These are phyloP conservation scores for Amanita polypyramis DNA, from an alignment of 768 basidiomycete genomes.

Conservation along the genomic window DNA sequence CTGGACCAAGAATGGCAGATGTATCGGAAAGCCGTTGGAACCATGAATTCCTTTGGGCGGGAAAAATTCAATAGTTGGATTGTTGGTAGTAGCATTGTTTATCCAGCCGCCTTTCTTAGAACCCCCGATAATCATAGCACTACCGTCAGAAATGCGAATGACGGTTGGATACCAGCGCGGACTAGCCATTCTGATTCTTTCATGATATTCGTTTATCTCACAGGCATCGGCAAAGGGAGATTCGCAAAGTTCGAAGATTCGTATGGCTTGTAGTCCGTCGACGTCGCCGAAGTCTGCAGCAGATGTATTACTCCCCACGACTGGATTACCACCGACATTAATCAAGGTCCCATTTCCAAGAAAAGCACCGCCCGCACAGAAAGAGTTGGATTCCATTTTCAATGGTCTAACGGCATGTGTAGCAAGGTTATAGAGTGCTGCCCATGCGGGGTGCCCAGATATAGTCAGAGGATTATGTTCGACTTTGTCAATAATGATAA, in stretches of 20 bases:
- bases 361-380: conserved; percentile 78
- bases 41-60: conserved; percentile 68
- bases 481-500: conserved; percentile 72
- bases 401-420: conserved; percentile 55
- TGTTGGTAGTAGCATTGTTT: conserved; percentile 71
- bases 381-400: conserved; percentile 66
- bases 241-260: conserved; percentile 60
- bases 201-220: conserved; percentile 54
- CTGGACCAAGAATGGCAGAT: conserved; percentile 50
- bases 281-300: conserved; percentile 69
- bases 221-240: conserved; percentile 35
- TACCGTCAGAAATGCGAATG: conserved; percentile 62
- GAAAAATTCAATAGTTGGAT: conserved; percentile 74
- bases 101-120: conserved; percentile 81
- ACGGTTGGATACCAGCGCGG: conserved; percentile 78
- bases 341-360: conserved; percentile 67
- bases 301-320: conserved; percentile 51
- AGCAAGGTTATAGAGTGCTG: conserved; percentile 57
- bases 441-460: conserved; percentile 75
- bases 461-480: conserved; percentile 75
- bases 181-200: conserved; percentile 57
- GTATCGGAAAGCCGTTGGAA: conserved; percentile 56
- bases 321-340: conserved; percentile 77
- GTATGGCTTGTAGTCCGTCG: conserved; percentile 64
- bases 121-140: conserved; percentile 75